Evolutionary conservation across 2,329 filamentous ascomycete genomes (phyloP).

Genomic region (Fusarium floridanum): DNA sequence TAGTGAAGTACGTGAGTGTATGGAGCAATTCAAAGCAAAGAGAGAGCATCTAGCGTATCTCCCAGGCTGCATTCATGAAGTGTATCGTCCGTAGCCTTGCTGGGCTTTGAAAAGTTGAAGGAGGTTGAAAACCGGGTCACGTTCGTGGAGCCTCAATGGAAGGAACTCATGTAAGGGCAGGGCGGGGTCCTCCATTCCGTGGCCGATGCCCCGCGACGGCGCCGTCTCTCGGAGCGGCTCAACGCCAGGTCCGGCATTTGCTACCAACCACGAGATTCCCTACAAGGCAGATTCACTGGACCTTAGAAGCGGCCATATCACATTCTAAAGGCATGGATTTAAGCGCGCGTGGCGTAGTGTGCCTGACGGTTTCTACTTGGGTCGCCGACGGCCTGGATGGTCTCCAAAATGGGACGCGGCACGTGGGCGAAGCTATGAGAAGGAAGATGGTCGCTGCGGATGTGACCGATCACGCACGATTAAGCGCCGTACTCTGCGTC

Average conservation of each 20-base stretch:
- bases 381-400: constrained; percentile 4
- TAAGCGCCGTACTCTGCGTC: constrained; percentile 11
- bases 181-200: constrained; percentile 28
- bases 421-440: constrained; percentile 6
- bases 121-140: constrained; percentile 20
- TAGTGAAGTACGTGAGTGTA: not conserved
- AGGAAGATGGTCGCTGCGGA: not conserved
- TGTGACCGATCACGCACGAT: constrained; percentile 12
- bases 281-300: not conserved
- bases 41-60: not conserved
- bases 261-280: not conserved
- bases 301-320: not conserved
- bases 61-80: not conserved
- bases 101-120: constrained; percentile 6
- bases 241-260: constrained; percentile 12
- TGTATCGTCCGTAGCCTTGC: not conserved
- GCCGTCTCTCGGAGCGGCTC: constrained; percentile 22
- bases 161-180: constrained; percentile 1
- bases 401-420: constrained; percentile 4
- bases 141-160: constrained; percentile 26
- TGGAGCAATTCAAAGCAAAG: not conserved
- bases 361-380: constrained; percentile 4
- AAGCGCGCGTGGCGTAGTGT: constrained; percentile 8
- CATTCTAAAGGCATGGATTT: not conserved
- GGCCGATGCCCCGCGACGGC: constrained; percentile 28